Conservation (phyloP, 768 basidiomycete genomes). For the Trametes maxima region DNA sequence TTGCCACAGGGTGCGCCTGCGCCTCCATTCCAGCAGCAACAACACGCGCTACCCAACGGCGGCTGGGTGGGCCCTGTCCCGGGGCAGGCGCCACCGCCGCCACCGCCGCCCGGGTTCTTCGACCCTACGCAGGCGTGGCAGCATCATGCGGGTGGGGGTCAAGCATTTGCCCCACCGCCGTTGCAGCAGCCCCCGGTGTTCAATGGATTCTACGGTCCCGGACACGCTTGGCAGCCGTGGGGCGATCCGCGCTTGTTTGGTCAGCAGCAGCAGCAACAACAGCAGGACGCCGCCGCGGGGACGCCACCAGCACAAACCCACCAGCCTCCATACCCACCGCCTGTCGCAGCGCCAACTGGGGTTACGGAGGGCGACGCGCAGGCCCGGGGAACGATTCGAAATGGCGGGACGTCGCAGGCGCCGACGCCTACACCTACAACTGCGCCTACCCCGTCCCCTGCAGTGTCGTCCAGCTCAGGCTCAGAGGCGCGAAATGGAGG, state of each 20-base stretch:
- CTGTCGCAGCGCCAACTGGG: background rate
- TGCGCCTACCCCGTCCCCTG: background rate
- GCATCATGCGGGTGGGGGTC: constrained; percentile 16
- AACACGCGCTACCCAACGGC: constrained; percentile 27
- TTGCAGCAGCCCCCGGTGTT: constrained; percentile 48
- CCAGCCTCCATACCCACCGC: background rate
- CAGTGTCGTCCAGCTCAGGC: background rate
- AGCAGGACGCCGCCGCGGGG: constrained; percentile 5
- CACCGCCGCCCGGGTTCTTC: constrained; percentile 8
- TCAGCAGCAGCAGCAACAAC: constrained; percentile 21
- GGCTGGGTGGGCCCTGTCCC: constrained; percentile 4
- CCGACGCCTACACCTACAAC: constrained; percentile 18
- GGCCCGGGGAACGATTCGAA: background rate
- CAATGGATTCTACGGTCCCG: constrained; percentile 64
- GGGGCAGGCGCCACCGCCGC: constrained; percentile 5
- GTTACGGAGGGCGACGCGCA: background rate
- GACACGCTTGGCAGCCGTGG: constrained; percentile 70
- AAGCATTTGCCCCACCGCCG: constrained; percentile 20
- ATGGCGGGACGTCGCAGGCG: background rate
- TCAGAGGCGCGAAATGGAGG: constrained; percentile 11
- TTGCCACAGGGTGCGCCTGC: constrained; percentile 23
- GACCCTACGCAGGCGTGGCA: constrained; percentile 14
- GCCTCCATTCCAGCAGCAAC: constrained; percentile 37
- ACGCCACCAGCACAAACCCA: constrained; percentile 14
- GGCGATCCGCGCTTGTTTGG: constrained; percentile 41